Evolutionary conservation across 2,329 filamentous ascomycete genomes (phyloP), one percentile per base, ranked within the genome.

Genomic region (Fusarium circinatum): DNA sequence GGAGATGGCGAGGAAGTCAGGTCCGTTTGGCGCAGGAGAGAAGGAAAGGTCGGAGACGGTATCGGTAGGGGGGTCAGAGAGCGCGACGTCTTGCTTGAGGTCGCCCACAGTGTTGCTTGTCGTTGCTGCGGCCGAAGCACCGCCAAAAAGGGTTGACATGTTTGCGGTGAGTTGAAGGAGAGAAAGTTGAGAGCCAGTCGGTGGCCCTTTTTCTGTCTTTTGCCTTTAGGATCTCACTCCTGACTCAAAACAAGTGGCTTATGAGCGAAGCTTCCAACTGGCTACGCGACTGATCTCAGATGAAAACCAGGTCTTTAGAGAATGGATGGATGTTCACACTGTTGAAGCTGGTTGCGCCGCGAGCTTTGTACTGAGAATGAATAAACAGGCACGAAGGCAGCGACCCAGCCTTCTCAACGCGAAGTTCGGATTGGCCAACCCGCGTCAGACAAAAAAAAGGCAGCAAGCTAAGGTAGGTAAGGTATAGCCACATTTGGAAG

Each of bases 41-140:
- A 98, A 99, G 55, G 90, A 86, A 68, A 99, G 88, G 80, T 95
- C 94, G 41, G 95, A 95, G 79, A 98, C 93, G 83, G 93, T 94
- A 84, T 99, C 96, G 76, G 94, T 92, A 28, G 96, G 96, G 20
- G 93, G 93, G 74, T 92, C 89, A 68, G 86, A 89, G 63, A 99
- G 86, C 61, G 92, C 88, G 62, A 98, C 91, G 83, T 99, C 96
- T 80, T 95, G 93, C 80, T 93, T 95, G 68, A 98, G 91, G 79
- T 99, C 96, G 77, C 96, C 96, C 13, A 96, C 91, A 5, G 95
- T 96, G 75, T 92, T 93, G 42, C 90, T 83, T 38, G 90, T 78
- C 38, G 91, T 78, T 28, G 90, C 79, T 13, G 67, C 24, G 36
- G 89, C 78, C 39, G 90, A 78, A 55, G 89, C 78, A 61, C 86